These are phyloP conservation scores for Hirsutella rhossiliensis DNA, from an alignment of 2,329 filamentous ascomycete genomes.

Conservation along the genomic window DNA sequence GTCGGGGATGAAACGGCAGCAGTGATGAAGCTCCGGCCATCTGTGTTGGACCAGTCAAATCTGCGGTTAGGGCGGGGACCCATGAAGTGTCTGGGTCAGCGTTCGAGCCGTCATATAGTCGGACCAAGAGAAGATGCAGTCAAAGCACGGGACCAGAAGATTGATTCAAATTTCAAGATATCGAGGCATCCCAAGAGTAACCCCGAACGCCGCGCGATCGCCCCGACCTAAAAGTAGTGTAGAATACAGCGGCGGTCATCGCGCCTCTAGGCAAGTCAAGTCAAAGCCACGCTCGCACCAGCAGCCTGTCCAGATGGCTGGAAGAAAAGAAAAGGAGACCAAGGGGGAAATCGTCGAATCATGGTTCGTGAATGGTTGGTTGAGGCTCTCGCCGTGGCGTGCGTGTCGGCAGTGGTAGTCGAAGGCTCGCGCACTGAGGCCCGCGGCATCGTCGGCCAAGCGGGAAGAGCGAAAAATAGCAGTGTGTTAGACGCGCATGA, in stretches of 20 bases:
- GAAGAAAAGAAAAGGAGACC: too few relatives aligned
- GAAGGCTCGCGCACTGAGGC: not conserved
- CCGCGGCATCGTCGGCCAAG: not conserved
- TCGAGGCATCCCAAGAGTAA: not conserved
- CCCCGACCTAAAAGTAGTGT: not conserved
- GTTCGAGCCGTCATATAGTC: too few relatives aligned
- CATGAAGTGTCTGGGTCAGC: too few relatives aligned
- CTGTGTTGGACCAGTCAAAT: too few relatives aligned
- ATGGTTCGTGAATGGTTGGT: slow-evolving; percentile 3
- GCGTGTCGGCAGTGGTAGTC: too few relatives aligned
- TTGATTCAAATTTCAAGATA: not conserved
- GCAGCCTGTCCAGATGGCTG: not conserved
- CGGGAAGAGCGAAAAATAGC: not conserved
- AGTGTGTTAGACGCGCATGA: slow-evolving; percentile 75
- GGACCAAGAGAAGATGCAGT: too few relatives aligned
- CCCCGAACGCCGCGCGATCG: slow-evolving; percentile 6
- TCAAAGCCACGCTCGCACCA: slow-evolving; percentile 1
- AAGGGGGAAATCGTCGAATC: slow-evolving; percentile 7
- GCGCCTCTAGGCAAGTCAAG: slow-evolving; percentile 1
- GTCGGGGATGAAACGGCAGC: too few relatives aligned
- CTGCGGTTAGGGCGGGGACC: too few relatives aligned
- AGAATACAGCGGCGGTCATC: slow-evolving; percentile 6
- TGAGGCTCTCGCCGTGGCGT: not conserved
- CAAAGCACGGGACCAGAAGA: too few relatives aligned
- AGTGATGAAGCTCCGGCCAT: too few relatives aligned